Evolutionary conservation across 768 basidiomycete genomes (phyloP), one percentile per base, ranked within the genome.

Genomic region (Hebeloma cylindrosporum): DNA sequence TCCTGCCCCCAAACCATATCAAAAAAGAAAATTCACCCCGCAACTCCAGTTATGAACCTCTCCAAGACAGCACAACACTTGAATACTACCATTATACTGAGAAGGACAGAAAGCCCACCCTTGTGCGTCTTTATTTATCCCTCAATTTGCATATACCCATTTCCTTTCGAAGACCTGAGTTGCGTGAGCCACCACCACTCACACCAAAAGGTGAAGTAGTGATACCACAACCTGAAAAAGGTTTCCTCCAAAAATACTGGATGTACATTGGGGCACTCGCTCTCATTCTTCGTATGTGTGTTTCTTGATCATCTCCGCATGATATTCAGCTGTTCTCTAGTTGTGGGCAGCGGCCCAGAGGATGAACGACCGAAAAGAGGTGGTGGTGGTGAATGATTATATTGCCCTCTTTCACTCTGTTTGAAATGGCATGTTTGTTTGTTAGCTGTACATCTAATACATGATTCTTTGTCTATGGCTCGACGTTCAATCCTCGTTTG

Each of bases 211-310:
- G 89, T 34, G 76, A 80, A 56, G 76, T 80, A 14, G 68, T 86
- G 17, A 61, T 72, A 45, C 77, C 82, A 0, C 60, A 69, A 25
- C 74, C 77, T 0, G 89, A 94, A 59, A 87, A 92, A 64, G 69
- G 80, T 8, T 90, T 93, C 64, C 45, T 93, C 30, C 86, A 90
- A 58, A 93, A 93, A 61, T 94, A 94, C 63, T 94, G 93, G 93
- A 71, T 93, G 64, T 93, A 92, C 56, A 77, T 90, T 27, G 67
- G 74, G 30, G 73, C 80, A 3, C 62, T 78, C 32, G 62, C 85
- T 7, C 58, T 85, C 13, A 77, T 81, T 32, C 57, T 86, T 13
- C 41, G 84, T n/a, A n/a, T 88, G 58, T 63, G 83, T 76, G 28
- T 25, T 41, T 27, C 30, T 23, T 37, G 20, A 25, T 1, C 21